Conservation (phyloP, 495 filamentous ascomycete species). For the Penicillium simplicissimum region DNA sequence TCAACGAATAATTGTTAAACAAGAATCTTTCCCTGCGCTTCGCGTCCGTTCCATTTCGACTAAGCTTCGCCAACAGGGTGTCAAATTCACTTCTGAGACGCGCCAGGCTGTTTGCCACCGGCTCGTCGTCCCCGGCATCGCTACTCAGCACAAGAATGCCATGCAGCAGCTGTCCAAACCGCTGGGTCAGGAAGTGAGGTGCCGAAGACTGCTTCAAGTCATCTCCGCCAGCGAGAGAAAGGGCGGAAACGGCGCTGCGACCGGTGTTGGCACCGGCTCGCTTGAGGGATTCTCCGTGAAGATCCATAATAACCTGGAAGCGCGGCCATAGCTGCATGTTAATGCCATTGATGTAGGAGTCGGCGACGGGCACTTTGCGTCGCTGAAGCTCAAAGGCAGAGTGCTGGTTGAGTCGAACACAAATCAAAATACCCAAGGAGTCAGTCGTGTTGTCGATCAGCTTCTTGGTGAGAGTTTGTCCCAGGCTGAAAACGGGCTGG, state of each 20-base stretch:
- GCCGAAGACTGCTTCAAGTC: slow-evolving; percentile 73
- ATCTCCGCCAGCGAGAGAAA: slow-evolving; percentile 58
- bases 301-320: slow-evolving; percentile 89
- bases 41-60: slow-evolving; percentile 67
- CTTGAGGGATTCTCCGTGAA: slow-evolving; percentile 84
- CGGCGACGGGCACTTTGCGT: slow-evolving; percentile 82
- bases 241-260: slow-evolving; percentile 52
- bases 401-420: slow-evolving; percentile 91
- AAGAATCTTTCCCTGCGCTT: slow-evolving; percentile 85
- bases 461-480: slow-evolving; percentile 71
- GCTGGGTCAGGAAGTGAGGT: slow-evolving; percentile 87
- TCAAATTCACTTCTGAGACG: slow-evolving; percentile 78
- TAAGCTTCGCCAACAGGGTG: slow-evolving; percentile 67
- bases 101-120: slow-evolving; percentile 74
- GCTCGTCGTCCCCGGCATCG: slow-evolving; percentile 91
- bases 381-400: slow-evolving; percentile 91
- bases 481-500: slow-evolving; percentile 77
- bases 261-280: slow-evolving; percentile 54
- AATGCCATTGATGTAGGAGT: slow-evolving; percentile 90
- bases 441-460: slow-evolving; percentile 77
- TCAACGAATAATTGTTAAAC: slow-evolving; percentile 90
- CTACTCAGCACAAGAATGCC: slow-evolving; percentile 78
- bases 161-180: slow-evolving; percentile 87
- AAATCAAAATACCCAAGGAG: slow-evolving; percentile 81
- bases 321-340: slow-evolving; percentile 96